Conservation (phyloP, 495 filamentous ascomycete species). For the Geopyxis carbonaria region DNA sequence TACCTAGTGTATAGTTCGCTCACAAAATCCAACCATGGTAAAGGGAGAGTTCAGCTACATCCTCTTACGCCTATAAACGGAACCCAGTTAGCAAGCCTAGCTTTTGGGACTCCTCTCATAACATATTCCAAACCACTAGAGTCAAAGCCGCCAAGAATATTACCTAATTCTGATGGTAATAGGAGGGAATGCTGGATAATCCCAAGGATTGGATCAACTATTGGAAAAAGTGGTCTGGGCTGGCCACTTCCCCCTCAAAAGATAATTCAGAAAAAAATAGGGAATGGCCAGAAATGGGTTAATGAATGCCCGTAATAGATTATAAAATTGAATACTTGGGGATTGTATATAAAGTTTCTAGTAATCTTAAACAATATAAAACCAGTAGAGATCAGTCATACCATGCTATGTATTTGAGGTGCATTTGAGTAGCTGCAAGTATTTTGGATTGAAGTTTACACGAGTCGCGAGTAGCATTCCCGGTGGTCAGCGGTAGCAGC, state of each 20-base stretch:
- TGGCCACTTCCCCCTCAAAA: constrained; percentile 76
- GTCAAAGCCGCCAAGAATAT: constrained; percentile 37
- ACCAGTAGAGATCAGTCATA: no score
- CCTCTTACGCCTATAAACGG: constrained; percentile 62
- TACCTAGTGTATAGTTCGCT: constrained; percentile 81
- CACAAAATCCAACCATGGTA: constrained; percentile 40
- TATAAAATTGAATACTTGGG: not conserved
- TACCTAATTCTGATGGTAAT: constrained; percentile 31
- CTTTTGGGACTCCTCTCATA: constrained; percentile 71
- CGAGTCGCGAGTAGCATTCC: no score
- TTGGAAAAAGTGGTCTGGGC: constrained; percentile 40
- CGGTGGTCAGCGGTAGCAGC: no score
- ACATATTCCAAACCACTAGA: constrained; percentile 82
- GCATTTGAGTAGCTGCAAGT: no score
- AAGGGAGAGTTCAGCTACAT: constrained; percentile 65
- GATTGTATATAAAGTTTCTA: no score
- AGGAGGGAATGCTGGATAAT: constrained; percentile 68
- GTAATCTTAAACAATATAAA: no score
- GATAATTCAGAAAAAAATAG: constrained; percentile 59
- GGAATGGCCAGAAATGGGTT: constrained; percentile 8
- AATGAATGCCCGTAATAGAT: not conserved
- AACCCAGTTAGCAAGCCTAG: constrained; percentile 58
- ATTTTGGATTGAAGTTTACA: no score
- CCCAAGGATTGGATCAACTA: constrained; percentile 49
- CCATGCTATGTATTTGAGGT: no score